Evolutionary conservation across 1,284 basidiomycete genomes (phyloP).

Genomic region (Ceratobasidium sp.): DNA sequence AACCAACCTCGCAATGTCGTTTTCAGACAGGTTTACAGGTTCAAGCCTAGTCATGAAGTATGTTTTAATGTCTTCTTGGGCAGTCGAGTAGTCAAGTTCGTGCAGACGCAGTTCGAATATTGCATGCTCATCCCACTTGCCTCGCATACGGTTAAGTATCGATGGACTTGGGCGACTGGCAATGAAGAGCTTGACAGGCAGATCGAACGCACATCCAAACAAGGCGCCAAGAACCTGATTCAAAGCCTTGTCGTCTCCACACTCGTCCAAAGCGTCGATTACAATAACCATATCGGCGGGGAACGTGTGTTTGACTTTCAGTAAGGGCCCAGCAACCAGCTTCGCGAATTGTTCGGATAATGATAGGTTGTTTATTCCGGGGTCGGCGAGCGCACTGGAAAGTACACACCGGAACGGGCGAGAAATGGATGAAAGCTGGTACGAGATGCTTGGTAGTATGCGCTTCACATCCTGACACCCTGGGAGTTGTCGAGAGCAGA

Average conservation of each 20-base stretch:
- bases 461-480: not conserved
- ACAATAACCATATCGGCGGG: constrained; percentile 7
- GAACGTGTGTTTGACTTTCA: not conserved
- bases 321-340: not conserved
- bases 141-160: not conserved
- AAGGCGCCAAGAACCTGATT: not conserved
- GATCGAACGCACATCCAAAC: not conserved
- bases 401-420: not conserved
- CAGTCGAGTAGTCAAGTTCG: constrained; percentile 37
- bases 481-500: too few relatives aligned
- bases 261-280: constrained; percentile 28
- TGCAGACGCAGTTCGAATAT: constrained; percentile 9
- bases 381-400: not conserved
- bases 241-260: not conserved
- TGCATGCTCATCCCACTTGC: not conserved
- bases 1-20: not conserved
- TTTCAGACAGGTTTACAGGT: not conserved
- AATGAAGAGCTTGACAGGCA: constrained; percentile 13
- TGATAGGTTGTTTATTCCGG: not conserved
- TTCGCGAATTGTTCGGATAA: not conserved
- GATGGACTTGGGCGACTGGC: not conserved
- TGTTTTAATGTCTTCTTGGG: constrained; percentile 29
- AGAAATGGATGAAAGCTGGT: constrained; percentile 6
- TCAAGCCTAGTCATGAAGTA: not conserved
- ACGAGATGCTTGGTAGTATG: not conserved